phyloP scores from a whole-genome alignment of 2,329 filamentous ascomycete species.

The Sodiomyces alkalinus region DNA sequence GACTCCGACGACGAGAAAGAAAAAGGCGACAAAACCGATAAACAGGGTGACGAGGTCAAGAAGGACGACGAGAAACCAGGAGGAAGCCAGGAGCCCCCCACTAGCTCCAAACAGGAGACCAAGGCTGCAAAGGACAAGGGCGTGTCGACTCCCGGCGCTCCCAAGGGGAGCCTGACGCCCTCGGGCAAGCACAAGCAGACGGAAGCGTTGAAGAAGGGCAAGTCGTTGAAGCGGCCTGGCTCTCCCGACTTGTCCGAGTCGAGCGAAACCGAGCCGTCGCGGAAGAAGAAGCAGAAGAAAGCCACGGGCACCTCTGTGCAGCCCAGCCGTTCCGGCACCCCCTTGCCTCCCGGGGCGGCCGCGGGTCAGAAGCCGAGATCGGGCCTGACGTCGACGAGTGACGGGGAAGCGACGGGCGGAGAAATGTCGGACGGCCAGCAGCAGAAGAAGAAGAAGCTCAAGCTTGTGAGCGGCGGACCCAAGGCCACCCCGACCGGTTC shows the following conservation, averaged over 20 bases:
- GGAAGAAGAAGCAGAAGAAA: slow-evolving; percentile 66
- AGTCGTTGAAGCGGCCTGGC: slow-evolving; percentile 65
- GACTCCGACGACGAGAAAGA: slow-evolving; percentile 24
- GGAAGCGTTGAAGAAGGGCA: slow-evolving; percentile 37
- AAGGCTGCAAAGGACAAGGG: slow-evolving; percentile 36
- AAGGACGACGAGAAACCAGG: slow-evolving; percentile 31
- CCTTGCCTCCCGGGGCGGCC: slow-evolving; percentile 25
- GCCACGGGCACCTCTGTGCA: slow-evolving; percentile 31
- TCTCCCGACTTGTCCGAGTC: slow-evolving; percentile 82
- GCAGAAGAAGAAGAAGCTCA: slow-evolving; percentile 39
- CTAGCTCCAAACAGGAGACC: slow-evolving; percentile 42
- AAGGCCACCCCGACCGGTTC: slow-evolving; percentile 42
- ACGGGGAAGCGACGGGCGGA: slow-evolving; percentile 56
- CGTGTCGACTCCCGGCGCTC: slow-evolving; percentile 39
- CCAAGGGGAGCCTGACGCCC: slow-evolving; percentile 51
- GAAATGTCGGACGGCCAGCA: slow-evolving; percentile 45
- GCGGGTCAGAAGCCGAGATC: slow-evolving; percentile 25
- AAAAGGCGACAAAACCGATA: slow-evolving; percentile 17
- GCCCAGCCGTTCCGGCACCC: slow-evolving; percentile 39
- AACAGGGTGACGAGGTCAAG: slow-evolving; percentile 33
- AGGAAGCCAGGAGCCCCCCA: slow-evolving; percentile 15
- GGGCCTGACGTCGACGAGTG: slow-evolving; percentile 48
- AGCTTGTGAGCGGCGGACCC: slow-evolving; percentile 33
- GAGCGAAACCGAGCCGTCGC: slow-evolving; percentile 77
- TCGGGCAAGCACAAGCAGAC: slow-evolving; percentile 29